Conservation (phyloP, 2,329 filamentous ascomycete genomes). For the Atkinsonella hypoxylon region DNA sequence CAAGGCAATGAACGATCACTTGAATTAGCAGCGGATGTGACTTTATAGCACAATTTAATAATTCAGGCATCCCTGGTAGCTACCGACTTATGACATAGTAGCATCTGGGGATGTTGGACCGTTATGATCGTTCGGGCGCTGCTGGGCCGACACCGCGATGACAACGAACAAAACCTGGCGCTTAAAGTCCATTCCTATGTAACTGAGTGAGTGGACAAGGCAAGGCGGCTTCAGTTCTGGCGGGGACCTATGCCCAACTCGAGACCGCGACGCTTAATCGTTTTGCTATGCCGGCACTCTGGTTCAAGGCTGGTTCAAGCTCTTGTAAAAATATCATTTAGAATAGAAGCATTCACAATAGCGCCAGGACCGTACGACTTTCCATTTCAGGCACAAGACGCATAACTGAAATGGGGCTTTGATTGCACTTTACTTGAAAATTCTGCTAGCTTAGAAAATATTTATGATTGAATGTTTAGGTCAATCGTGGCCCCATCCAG, state of each 20-base stretch:
- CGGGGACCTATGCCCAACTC: slow-evolving; percentile 32
- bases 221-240: slow-evolving; percentile 27
- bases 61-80: no score
- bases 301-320: slow-evolving; percentile 26
- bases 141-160: no score
- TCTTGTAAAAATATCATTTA: neutral
- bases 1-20: slow-evolving; percentile 2
- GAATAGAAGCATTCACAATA: no score
- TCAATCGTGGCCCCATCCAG: neutral
- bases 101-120: no score
- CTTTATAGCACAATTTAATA: neutral
- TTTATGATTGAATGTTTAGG: neutral
- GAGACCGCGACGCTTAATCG: slow-evolving; percentile 25
- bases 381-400: neutral
- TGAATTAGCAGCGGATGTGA: neutral
- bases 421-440: neutral
- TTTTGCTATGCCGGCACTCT: slow-evolving; percentile 27
- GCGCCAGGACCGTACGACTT: no score
- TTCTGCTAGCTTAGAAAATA: neutral
- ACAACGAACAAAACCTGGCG: no score
- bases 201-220: no score
- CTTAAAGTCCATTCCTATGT: no score
- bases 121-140: no score
- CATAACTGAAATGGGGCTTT: neutral
- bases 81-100: no score